phyloP scores from a whole-genome alignment of 2,329 filamentous ascomycete genomes.

The Cladosporium sp. region DNA sequence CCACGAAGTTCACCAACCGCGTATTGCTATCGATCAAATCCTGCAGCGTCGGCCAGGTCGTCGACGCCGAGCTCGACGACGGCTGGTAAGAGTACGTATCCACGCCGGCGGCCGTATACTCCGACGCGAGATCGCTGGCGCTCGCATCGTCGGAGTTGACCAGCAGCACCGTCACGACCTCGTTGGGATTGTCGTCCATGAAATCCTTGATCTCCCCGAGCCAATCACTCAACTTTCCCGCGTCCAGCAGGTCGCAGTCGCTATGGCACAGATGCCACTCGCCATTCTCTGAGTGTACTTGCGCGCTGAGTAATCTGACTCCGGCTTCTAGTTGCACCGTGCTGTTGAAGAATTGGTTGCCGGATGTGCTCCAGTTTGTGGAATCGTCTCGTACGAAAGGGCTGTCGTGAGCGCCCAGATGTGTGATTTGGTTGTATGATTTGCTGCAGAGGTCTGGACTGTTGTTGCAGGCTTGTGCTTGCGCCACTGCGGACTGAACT shows the following conservation, averaged over 20 bases:
- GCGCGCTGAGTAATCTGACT: constrained; percentile 61
- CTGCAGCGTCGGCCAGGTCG: constrained; percentile 45
- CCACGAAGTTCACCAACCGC: constrained; percentile 39
- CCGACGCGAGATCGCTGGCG: constrained; percentile 35
- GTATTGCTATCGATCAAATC: constrained; percentile 39
- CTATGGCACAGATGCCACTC: constrained; percentile 56
- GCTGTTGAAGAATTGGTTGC: constrained; percentile 56
- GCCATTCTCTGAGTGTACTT: constrained; percentile 49
- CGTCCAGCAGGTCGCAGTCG: constrained; percentile 50
- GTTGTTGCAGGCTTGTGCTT: constrained; percentile 51
- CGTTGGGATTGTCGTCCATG: constrained; percentile 43
- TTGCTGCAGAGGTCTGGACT: constrained; percentile 52
- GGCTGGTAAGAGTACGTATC: constrained; percentile 41
- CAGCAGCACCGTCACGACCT: constrained; percentile 26
- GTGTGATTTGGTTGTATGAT: constrained; percentile 57
- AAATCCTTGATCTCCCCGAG: constrained; percentile 57
- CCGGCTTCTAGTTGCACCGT: constrained; percentile 57
- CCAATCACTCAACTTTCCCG: constrained; percentile 52
- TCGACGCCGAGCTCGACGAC: constrained; percentile 12
- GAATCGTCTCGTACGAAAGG: constrained; percentile 43
- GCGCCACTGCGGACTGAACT: constrained; percentile 1
- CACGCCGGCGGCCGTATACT: constrained; percentile 51
- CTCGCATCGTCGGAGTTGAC: constrained; percentile 18
- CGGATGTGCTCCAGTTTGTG: constrained; percentile 23
- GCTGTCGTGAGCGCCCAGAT: constrained; percentile 62